Evolutionary conservation across 176 grass and related monocot species (phyloP).

Genomic region (Phyllostachys edulis): DNA sequence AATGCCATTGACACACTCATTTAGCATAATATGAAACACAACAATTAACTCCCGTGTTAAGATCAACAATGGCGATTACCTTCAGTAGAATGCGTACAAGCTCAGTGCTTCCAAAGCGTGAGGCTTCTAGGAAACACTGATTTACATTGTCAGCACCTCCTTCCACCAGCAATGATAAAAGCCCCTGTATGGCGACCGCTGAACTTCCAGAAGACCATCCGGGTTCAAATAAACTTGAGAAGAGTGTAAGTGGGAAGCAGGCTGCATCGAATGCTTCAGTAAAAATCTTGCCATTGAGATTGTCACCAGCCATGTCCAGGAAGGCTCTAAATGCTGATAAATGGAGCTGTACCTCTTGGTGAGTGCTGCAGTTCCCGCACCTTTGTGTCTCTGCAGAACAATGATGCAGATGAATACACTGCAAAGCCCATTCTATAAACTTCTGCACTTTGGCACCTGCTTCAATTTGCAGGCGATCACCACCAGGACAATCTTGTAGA

Average conservation of each 20-base stretch:
- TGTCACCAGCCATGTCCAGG: conserved; percentile 75
- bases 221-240: conserved; percentile 83
- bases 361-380: conserved; percentile 33
- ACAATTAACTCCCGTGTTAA: background rate
- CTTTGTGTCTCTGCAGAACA: conserved; percentile 38
- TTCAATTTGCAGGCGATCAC: conserved; percentile 65
- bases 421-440: conserved; percentile 87
- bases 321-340: conserved; percentile 76
- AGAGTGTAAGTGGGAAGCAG: conserved; percentile 86
- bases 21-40: conserved; percentile 2
- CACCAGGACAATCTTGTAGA: conserved; percentile 78
- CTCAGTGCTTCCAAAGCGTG: conserved; percentile 82
- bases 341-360: conserved; percentile 68
- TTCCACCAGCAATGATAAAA: conserved; percentile 76
- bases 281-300: conserved; percentile 78
- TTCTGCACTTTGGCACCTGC: conserved; percentile 70
- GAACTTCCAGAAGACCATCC: conserved; percentile 76
- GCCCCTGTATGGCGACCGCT: conserved; percentile 60
- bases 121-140: conserved; percentile 76
- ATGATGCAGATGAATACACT: conserved; percentile 69
- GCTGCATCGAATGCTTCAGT: conserved; percentile 81
- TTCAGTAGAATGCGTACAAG: conserved; percentile 83
- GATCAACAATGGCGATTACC: conserved; percentile 50
- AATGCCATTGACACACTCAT: background rate
- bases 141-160: conserved; percentile 87